Percentiles rank a stretch among this genome's conserved stretches.
These are phyloP conservation scores for Aspergillus pseudotamarii DNA, from an alignment of 2,329 filamentous ascomycete species.

Conservation along the genomic window DNA sequence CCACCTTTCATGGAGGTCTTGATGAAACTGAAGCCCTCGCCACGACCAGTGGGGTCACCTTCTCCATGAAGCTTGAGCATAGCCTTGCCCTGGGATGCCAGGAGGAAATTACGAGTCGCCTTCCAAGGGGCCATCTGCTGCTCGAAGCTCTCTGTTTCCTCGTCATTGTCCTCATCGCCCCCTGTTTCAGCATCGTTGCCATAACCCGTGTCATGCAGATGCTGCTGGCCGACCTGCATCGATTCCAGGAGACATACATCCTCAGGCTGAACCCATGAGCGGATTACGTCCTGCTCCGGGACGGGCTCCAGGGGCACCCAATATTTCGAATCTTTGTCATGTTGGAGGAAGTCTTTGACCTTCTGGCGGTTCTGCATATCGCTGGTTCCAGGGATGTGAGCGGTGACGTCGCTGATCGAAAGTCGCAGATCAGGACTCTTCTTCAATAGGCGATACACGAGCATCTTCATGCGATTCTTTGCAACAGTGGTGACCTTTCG, in stretches of 20 bases:
- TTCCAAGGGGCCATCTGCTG: slow-evolving; percentile 95
- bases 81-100: slow-evolving; percentile 90
- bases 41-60: slow-evolving; percentile 90
- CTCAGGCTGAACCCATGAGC: slow-evolving; percentile 89
- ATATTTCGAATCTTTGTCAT: slow-evolving; percentile 83
- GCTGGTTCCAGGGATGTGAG: slow-evolving; percentile 87
- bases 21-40: slow-evolving; percentile 94
- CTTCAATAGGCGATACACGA: slow-evolving; percentile 84
- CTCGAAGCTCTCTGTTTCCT: slow-evolving; percentile 75
- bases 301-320: slow-evolving; percentile 81
- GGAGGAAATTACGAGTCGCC: slow-evolving; percentile 92
- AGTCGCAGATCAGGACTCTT: slow-evolving; percentile 71
- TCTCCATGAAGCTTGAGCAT: slow-evolving; percentile 96
- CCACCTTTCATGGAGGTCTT: slow-evolving; percentile 99
- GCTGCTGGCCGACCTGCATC: slow-evolving; percentile 93
- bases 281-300: slow-evolving; percentile 78
- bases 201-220: slow-evolving; percentile 88
- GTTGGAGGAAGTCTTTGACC: slow-evolving; percentile 92
- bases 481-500: slow-evolving; percentile 95
- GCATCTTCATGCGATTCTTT: slow-evolving; percentile 95
- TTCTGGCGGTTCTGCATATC: slow-evolving; percentile 96
- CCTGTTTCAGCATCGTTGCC: slow-evolving; percentile 69
- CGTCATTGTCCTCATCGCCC: slow-evolving; percentile 64
- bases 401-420: slow-evolving; percentile 81
- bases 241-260: slow-evolving; percentile 93